Conservation (phyloP, 1,284 basidiomycete species). For the Pyrrhoderma lamaoense region DNA sequence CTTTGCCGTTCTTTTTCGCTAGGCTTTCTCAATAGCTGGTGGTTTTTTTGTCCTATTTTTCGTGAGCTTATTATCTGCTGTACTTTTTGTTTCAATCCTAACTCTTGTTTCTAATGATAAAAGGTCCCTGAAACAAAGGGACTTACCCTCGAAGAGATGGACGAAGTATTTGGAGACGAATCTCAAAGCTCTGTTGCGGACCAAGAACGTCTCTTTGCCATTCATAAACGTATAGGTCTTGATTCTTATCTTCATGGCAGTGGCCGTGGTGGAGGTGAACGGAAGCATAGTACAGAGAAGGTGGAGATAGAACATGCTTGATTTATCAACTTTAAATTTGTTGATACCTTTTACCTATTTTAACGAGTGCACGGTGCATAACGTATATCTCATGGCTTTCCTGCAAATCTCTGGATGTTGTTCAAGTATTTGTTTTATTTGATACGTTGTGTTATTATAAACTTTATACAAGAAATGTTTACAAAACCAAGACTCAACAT, state of each 20-base stretch:
- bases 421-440: too few relatives aligned
- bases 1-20: background rate
- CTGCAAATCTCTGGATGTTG: too few relatives aligned
- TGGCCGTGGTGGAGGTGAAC: background rate
- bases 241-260: slow-evolving; percentile 21
- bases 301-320: too few relatives aligned
- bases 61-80: slow-evolving; percentile 30
- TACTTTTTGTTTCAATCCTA: background rate
- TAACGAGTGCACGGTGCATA: too few relatives aligned
- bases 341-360: too few relatives aligned
- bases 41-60: slow-evolving; percentile 57
- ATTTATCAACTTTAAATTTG: too few relatives aligned
- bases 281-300: background rate
- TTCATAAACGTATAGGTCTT: slow-evolving; percentile 53
- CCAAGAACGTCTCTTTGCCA: slow-evolving; percentile 45
- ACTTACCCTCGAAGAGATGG: slow-evolving; percentile 63
- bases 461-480: too few relatives aligned
- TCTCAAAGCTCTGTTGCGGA: slow-evolving; percentile 45
- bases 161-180: slow-evolving; percentile 53
- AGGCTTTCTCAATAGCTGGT: slow-evolving; percentile 57
- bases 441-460: too few relatives aligned
- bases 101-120: background rate
- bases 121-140: slow-evolving; percentile 65
- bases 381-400: too few relatives aligned
- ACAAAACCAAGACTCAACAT: too few relatives aligned